These are phyloP conservation scores for Penicillium fimorum DNA, from an alignment of 495 filamentous ascomycete species.

Conservation along the genomic window DNA sequence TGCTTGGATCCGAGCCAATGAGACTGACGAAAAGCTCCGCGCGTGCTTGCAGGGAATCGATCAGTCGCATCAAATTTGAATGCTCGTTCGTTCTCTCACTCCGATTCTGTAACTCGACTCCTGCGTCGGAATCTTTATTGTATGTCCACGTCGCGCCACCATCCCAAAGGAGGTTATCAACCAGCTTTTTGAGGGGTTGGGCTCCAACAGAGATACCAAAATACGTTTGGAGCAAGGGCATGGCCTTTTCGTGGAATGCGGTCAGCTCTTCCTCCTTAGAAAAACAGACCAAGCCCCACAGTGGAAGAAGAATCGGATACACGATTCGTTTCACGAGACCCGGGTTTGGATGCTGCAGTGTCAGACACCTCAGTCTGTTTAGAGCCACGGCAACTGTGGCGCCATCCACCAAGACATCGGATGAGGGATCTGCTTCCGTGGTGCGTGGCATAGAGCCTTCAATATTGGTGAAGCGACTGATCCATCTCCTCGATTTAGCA, in stretches of 20 bases:
- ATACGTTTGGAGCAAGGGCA: slow-evolving; percentile 45
- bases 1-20: slow-evolving; percentile 48
- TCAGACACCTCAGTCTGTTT: slow-evolving; percentile 54
- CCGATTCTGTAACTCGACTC: slow-evolving; percentile 39
- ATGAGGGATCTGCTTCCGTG: not conserved
- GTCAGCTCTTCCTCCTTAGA: slow-evolving; percentile 33
- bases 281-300: slow-evolving; percentile 68
- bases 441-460: slow-evolving; percentile 4
- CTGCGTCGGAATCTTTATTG: slow-evolving; percentile 24
- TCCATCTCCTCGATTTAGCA: slow-evolving; percentile 25
- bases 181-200: slow-evolving; percentile 44
- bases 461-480: slow-evolving; percentile 17
- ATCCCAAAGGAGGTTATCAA: slow-evolving; percentile 53
- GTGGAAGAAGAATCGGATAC: slow-evolving; percentile 58
- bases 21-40: slow-evolving; percentile 55
- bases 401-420: slow-evolving; percentile 24
- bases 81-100: slow-evolving; percentile 9
- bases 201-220: slow-evolving; percentile 47
- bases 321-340: slow-evolving; percentile 69
- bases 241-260: slow-evolving; percentile 31
- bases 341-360: slow-evolving; percentile 69
- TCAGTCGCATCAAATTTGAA: slow-evolving; percentile 38
- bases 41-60: slow-evolving; percentile 39
- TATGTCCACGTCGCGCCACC: slow-evolving; percentile 52
- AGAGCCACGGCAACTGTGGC: slow-evolving; percentile 43